Base-by-base conservation (phyloP, 108 stramenopile genomes). In the Cyclotella kingstonii region DNA sequence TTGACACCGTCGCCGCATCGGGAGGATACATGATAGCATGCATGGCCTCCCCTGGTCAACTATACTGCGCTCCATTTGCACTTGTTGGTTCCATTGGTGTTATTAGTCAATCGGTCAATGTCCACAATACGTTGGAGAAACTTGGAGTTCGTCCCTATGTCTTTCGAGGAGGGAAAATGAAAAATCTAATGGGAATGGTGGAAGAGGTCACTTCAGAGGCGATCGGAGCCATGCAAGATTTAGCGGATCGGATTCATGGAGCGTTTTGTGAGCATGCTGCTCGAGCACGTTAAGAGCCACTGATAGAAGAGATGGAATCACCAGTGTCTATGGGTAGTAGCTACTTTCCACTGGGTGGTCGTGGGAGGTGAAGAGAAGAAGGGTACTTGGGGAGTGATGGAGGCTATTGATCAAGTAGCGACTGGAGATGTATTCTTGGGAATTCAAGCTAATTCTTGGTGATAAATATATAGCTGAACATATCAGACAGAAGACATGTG, bases 21-120 rank as follows among this genome's bases (percentile, higher is more conserved):
- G 89, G 89, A 19, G 90, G 90, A 6, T 92, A 92, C 76, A 87
- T 92, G 86, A 81, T 89, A 62, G 87, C 87, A 25, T 86, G 85
- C 36, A 71, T 81, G 45, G 56, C 81, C 10, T 77, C 78, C 55
- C 90, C 90, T 0, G 86, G 86, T 7, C 60, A 74, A 40, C 57
- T 92, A 6, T 82, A 69, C 43, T 86, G 86, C 14, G 80, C 91
- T 25, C 91, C 91, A 4, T 92, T 92, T 68, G 82, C 84, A 10
- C 66, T 89, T 28, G 52, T 92, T 11, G 91, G 91, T 11, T 72
- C 68, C 35, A 92, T 92, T 45, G 91, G 91, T 33, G 91, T 92
- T 3, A 60, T 89, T 57, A 83, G 83, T 4, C 81, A 85, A 60
- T 62, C 75, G 10, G 42, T 92, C 42, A 89, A 92, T 66, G 55